Percentiles rank a stretch among this genome's conserved stretches.
These are phyloP conservation scores for Malassezia cuniculi DNA, from an alignment of 1,284 basidiomycete species.

Conservation along the genomic window DNA sequence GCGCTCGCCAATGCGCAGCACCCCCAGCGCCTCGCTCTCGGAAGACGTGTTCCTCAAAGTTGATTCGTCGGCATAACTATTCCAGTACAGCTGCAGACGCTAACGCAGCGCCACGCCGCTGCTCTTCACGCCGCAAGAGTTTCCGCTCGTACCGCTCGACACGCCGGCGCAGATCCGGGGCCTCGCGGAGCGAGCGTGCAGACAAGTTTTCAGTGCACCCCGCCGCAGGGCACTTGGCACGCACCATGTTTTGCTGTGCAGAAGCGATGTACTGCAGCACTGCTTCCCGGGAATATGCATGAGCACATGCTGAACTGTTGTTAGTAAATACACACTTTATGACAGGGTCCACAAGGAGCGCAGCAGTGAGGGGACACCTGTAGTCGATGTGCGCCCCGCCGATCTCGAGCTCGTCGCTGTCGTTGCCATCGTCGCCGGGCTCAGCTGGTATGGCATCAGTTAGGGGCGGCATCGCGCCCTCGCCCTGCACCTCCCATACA, in stretches of 20 bases:
- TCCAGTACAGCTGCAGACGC: constrained; percentile 6
- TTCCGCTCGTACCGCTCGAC: constrained; percentile 12
- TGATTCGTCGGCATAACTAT: no score
- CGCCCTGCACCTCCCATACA: constrained; percentile 22
- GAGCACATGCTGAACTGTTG: constrained; percentile 11
- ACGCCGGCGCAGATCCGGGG: constrained; percentile 5
- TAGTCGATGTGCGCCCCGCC: constrained; percentile 25
- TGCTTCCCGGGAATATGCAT: constrained; percentile 15
- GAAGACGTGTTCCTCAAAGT: no score
- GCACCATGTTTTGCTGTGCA: not conserved
- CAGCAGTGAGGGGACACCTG: constrained; percentile 28
- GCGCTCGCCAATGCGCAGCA: no score
- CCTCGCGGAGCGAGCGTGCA: not conserved
- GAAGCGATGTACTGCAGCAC: constrained; percentile 5
- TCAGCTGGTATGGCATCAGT: constrained; percentile 24
- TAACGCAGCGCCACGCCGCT: constrained; percentile 1
- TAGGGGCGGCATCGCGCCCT: constrained; percentile 31
- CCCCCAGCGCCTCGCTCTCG: no score
- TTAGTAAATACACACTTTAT: constrained; percentile 15
- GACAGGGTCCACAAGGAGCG: constrained; percentile 26
- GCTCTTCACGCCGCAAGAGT: constrained; percentile 4
- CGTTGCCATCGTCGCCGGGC: constrained; percentile 12
- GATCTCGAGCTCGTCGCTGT: constrained; percentile 27
- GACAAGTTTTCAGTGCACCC: constrained; percentile 3
- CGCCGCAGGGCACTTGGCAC: constrained; percentile 8